These are phyloP conservation scores for Arthroderma sp. DNA, from an alignment of 2,329 filamentous ascomycete genomes.

Conservation along the genomic window DNA sequence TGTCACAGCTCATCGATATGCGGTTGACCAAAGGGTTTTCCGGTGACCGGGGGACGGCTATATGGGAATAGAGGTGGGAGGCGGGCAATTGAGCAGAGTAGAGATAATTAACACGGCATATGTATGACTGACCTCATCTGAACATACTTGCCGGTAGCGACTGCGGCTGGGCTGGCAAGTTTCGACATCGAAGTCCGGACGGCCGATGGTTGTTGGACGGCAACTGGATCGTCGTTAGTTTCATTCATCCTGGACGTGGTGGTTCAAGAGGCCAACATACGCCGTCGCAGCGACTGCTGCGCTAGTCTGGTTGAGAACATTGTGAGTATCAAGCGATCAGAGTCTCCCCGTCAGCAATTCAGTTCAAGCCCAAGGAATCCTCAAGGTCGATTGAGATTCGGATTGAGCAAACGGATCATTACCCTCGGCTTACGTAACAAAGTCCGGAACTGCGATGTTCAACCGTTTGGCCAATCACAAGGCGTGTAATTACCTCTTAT, in stretches of 20 bases:
- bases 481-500: constrained; percentile 18
- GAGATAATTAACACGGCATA: no score
- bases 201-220: constrained; percentile 31
- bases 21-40: no score
- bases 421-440: constrained; percentile 31
- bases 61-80: no score
- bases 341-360: background rate
- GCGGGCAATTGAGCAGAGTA: no score
- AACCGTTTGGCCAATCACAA: constrained; percentile 50
- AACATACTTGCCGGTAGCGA: constrained; percentile 30
- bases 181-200: constrained; percentile 31
- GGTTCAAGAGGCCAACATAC: constrained; percentile 22
- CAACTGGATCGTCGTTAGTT: constrained; percentile 26
- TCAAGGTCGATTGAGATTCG: background rate
- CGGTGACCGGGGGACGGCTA: no score
- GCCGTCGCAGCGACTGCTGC: constrained; percentile 35
- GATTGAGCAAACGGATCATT: background rate
- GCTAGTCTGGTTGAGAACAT: constrained; percentile 38
- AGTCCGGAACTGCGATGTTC: constrained; percentile 45
- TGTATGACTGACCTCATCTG: constrained; percentile 30
- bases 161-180: constrained; percentile 30
- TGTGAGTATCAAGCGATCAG: constrained; percentile 11
- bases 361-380: background rate
- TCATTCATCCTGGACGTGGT: background rate
- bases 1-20: no score